Percentiles rank a stretch among this genome's conserved stretches.
Conservation (phyloP, 1,284 basidiomycete species). For the Rhodotorula sp. region DNA sequence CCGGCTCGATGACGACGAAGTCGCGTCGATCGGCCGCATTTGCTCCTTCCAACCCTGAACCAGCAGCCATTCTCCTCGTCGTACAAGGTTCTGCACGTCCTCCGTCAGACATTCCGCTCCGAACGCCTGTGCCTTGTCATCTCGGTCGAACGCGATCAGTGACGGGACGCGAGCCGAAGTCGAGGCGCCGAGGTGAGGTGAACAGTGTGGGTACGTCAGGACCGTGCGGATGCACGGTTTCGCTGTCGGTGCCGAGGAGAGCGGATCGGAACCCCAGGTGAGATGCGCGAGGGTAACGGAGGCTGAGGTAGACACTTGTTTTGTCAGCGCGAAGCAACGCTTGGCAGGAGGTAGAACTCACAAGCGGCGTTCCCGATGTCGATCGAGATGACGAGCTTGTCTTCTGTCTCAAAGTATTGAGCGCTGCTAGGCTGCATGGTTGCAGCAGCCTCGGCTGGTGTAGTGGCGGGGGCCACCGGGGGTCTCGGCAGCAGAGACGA, state of each 20-base stretch:
- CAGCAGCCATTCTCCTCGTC: conserved; percentile 11
- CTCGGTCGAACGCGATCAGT: conserved; percentile 13
- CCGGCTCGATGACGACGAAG: neutral
- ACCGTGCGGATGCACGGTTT: conserved; percentile 17
- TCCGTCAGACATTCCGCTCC: conserved; percentile 9
- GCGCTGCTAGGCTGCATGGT: neutral
- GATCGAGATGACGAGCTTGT: conserved; percentile 16
- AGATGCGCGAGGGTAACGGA: conserved; percentile 24
- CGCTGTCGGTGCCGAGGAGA: neutral
- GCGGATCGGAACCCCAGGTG: conserved; percentile 7
- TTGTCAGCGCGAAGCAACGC: neutral
- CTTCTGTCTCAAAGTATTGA: neutral
- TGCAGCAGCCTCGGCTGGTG: neutral
- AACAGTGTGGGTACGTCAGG: conserved; percentile 8
- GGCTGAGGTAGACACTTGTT: neutral
- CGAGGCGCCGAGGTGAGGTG: neutral
- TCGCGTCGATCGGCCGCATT: neutral
- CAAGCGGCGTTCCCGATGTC: conserved; percentile 25
- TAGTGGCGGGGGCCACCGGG: neutral
- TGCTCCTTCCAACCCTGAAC: conserved; percentile 27
- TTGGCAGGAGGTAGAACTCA: neutral
- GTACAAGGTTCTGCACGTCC: neutral
- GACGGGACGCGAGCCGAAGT: conserved; percentile 12
- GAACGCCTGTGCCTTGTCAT: conserved; percentile 4
- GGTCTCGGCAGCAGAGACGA: too few relatives aligned